Evolutionary conservation across 176 grass and related monocot species (phyloP).

Genomic region (Zoysia japonica): DNA sequence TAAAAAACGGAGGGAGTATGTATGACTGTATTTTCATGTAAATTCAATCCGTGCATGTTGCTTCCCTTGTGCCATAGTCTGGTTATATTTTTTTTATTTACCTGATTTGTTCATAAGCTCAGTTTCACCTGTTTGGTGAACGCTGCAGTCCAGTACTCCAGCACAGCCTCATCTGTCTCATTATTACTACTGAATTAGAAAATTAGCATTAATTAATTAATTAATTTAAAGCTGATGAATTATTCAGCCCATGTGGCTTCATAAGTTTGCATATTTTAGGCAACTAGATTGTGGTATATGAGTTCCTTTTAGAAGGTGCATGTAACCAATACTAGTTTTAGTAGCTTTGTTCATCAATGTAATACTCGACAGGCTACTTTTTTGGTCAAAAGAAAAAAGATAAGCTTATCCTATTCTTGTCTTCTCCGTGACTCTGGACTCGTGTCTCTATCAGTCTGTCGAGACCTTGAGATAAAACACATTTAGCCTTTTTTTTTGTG

Average conservation of each 20-base stretch:
- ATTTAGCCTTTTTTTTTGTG: background rate
- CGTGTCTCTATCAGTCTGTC: background rate
- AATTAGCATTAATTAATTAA: background rate
- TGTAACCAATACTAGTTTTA: background rate
- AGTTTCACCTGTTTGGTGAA: background rate
- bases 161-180: background rate
- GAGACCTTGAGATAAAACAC: background rate
- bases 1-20: too few species aligned
- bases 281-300: background rate
- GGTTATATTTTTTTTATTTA: background rate
- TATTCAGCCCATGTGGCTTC: background rate
- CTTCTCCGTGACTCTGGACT: background rate
- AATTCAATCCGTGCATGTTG: background rate
- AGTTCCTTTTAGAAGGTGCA: background rate
- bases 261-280: background rate
- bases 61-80: background rate
- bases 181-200: background rate
- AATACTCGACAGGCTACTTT: constrained; percentile 28
- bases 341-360: constrained; percentile 18
- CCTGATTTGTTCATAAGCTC: background rate
- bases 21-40: background rate
- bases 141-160: background rate
- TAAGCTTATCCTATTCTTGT: constrained; percentile 21
- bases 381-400: constrained; percentile 38
- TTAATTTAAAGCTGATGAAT: background rate